phyloP scores from a whole-genome alignment of 495 filamentous ascomycete species.

The Evernia prunastri region DNA sequence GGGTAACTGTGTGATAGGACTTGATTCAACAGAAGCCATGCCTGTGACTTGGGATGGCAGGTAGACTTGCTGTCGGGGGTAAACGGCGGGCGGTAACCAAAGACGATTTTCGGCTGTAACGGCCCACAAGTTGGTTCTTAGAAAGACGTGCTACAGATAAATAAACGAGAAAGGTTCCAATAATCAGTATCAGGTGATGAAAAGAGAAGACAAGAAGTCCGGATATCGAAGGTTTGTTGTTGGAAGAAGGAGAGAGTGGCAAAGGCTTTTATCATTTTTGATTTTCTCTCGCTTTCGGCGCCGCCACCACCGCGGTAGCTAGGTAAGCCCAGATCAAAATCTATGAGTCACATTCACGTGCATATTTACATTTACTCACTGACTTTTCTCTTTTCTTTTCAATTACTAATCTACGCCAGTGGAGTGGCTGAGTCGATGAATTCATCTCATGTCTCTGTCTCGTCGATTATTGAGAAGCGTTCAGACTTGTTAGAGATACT shows the following conservation, averaged over 20 bases:
- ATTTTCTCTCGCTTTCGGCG: background rate
- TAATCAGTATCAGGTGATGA: constrained; percentile 14
- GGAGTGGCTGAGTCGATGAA: background rate
- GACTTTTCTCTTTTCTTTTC: background rate
- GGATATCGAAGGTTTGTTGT: background rate
- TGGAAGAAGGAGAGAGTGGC: background rate
- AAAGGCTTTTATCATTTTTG: background rate
- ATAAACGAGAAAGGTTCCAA: constrained; percentile 11
- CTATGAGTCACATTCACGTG: background rate
- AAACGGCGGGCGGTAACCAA: background rate
- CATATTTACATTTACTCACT: no score
- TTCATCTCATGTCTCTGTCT: background rate
- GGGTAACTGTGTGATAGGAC: background rate
- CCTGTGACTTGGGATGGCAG: background rate
- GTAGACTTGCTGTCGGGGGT: background rate
- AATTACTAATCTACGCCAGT: background rate
- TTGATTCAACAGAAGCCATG: constrained; percentile 17
- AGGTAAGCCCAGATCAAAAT: no score
- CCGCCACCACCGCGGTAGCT: no score
- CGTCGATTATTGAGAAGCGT: background rate
- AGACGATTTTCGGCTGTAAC: background rate
- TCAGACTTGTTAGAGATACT: background rate
- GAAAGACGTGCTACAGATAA: background rate
- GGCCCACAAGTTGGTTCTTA: background rate
- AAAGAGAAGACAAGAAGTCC: background rate